phyloP scores from a whole-genome alignment of 2,329 filamentous ascomycete species.

The Pyrenochaeta sp. region DNA sequence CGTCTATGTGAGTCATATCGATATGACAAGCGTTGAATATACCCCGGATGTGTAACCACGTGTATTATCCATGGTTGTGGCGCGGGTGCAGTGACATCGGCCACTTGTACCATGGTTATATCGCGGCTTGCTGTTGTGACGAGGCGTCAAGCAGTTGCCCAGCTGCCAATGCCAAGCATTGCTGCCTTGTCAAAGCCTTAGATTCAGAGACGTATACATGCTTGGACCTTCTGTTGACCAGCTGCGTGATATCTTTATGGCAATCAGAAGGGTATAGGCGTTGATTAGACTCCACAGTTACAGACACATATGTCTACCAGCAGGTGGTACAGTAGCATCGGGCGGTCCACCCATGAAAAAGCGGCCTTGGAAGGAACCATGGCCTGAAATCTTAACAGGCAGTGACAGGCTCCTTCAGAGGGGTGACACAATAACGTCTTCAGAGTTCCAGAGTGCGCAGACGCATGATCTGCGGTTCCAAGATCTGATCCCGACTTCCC shows the following conservation, averaged over 20 bases:
- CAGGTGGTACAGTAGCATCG: neutral
- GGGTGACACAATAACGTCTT: neutral
- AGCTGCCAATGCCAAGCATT: neutral
- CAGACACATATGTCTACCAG: neutral
- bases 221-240: neutral
- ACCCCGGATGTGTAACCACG: neutral
- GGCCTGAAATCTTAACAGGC: neutral
- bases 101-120: neutral
- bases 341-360: neutral
- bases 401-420: neutral
- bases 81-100: neutral
- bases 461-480: conserved; percentile 10
- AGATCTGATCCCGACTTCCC: conserved; percentile 15
- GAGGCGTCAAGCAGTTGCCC: neutral
- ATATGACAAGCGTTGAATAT: neutral
- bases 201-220: neutral
- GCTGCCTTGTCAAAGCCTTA: neutral
- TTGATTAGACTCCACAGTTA: neutral
- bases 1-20: neutral
- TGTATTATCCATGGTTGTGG: neutral
- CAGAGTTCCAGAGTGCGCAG: neutral
- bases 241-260: neutral
- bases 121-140: neutral
- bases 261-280: neutral
- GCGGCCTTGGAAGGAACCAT: neutral